Base-by-base conservation (phyloP, 164 flowering plant species). In the Sedum album region DNA sequence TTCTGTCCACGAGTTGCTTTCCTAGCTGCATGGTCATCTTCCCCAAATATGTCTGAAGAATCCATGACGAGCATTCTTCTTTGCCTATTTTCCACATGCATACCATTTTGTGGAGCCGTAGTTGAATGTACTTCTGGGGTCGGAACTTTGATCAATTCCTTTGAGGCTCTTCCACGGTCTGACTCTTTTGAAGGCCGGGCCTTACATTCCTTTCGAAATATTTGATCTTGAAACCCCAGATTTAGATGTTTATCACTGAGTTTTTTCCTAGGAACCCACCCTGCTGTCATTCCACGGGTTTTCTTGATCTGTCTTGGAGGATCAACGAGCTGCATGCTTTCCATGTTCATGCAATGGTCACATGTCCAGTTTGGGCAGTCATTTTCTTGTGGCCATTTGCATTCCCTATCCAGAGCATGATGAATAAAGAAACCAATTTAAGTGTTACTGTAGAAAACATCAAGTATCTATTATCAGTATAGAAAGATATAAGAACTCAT, bases 61-160 rank as follows among this genome's bases (percentile, higher is more conserved):
- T 66, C 64, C 25, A 65, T 28, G 23, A 65, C 25, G 6, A 66
- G 18, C 60, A 28, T 62, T 71, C 65, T 65, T 71, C 65, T 65
- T 20, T 17, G 60, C 44, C 17, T 51, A 65, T 26, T 71, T 0
- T 18, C 31, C 14, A 1, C 69, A 20, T 65, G 49, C 28, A 26
- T 65, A 31, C 53, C 51, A 51, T 28, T 25, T 8, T 2, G 48
- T 57, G 62, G 31, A 23, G 26, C 2, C 26, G 61, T 25, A 26
- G 61, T 11, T 55, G 31, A 28, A 11, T 57, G 33, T 55, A 28
- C 5, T 26, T 7, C 28, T 28, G 61, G 61, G 4, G 33, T 3
- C 5, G 31, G 67, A 36, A 21, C 67, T 23, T 65, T n/a, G 46
- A 6, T 65, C 46, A 13, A 4, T 6, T 36, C 26, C 30, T 25